Base-by-base conservation (phyloP, 1,284 basidiomycete species). In the Neonothopanus nambi region DNA sequence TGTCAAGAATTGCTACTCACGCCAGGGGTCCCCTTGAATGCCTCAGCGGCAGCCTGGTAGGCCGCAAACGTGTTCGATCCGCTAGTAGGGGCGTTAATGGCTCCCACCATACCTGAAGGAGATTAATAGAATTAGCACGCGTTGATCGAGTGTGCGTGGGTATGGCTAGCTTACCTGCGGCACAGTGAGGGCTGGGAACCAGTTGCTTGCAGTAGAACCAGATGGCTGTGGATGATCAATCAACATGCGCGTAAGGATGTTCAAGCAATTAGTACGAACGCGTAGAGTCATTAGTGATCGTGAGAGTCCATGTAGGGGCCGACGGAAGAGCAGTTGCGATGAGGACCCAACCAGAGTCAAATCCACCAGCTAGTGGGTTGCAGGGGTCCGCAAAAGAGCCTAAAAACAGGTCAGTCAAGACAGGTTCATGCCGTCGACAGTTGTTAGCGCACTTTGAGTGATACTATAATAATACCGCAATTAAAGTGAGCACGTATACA, bases 1-100 rank as follows among this genome's bases (percentile, higher is more conserved):
- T n/a, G n/a, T n/a, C n/a, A n/a, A n/a, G n/a, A n/a, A n/a, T n/a
- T n/a, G n/a, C n/a, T n/a, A n/a, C 68, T 8, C 65, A 73, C 68
- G 20, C 66, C 70, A 17, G 75, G 63, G 12, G 54, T 68, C n/a
- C 30, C 30, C 30, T 48, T 57, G 49, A 68, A 64, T 6, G 55
- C 57, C 49, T 58, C 59, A 1, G 78, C 78, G n/a, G 65, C 64
- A 5, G 59, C 56, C 50, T 65, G 59, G 73, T 74, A 85, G 11
- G 64, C 65, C 0, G 61, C 64, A 57, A 81, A 80, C 13, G 80
- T 80, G 64, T 75, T 73, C 53, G 67, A 68, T 5, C 79, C 78
- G 12, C 67, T 65, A 7, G 67, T 58, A 1, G 79, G 75, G 2
- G 80, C 73, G 33, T 59, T 59, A 40, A 59, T 54, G n/a, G 57